A percentile compares a stretch with the other conserved stretches of the same genome.
These are phyloP conservation scores for Mucor saturninus DNA, from an alignment of 371 early-diverging fungal genomes.

Conservation along the genomic window DNA sequence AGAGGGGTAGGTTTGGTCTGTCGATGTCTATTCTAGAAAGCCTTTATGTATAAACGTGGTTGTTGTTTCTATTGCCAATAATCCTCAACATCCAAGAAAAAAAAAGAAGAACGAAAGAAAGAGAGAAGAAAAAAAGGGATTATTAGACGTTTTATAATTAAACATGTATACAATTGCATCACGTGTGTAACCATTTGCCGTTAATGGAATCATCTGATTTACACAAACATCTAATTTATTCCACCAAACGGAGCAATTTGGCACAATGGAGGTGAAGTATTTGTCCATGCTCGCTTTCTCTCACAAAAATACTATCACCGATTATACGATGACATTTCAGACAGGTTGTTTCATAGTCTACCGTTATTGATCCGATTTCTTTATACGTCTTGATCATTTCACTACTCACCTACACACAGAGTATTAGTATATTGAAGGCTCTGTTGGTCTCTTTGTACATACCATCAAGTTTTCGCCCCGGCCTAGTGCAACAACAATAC, in stretches of 20 bases:
- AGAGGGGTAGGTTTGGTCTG: not conserved
- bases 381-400: conserved; percentile 53
- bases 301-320: conserved; percentile 57
- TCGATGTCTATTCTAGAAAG: not conserved
- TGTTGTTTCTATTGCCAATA: not conserved
- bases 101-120: not conserved
- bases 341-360: conserved; percentile 55
- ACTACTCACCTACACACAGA: conserved; percentile 36
- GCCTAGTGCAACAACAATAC: conserved; percentile 61
- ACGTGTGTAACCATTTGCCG: conserved; percentile 8
- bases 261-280: conserved; percentile 66
- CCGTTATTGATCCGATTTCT: conserved; percentile 49
- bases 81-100: not conserved
- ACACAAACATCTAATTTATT: conserved; percentile 3
- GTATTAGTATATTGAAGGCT: not conserved
- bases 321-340: conserved; percentile 53
- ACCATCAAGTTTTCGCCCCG: conserved; percentile 70
- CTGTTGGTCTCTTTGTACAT: not conserved
- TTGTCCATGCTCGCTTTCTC: conserved; percentile 48
- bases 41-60: not conserved
- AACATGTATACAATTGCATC: conserved; percentile 4
- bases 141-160: not conserved
- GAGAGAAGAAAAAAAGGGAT: not conserved
- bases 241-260: conserved; percentile 29
- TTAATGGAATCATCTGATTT: conserved; percentile 9